A percentile compares a stretch with the other conserved stretches of the same genome.
These are phyloP conservation scores for Berkeleyomyces rouxiae DNA, from an alignment of 2,329 filamentous ascomycete species.

Conservation along the genomic window DNA sequence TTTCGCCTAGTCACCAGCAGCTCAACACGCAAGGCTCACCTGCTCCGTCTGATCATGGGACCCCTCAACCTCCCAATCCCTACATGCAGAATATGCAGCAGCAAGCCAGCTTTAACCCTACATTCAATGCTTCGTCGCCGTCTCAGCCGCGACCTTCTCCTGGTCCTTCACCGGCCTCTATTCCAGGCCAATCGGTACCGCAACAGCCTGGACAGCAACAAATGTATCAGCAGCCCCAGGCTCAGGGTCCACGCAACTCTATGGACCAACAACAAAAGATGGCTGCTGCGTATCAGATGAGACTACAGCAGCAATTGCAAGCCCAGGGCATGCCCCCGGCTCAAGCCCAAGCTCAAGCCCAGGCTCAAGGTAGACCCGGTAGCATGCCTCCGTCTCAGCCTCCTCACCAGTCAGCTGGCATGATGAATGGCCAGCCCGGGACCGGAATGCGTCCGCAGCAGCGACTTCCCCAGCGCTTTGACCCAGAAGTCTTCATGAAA, in stretches of 20 bases:
- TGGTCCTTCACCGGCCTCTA: conserved; percentile 34
- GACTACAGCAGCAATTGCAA: conserved; percentile 55
- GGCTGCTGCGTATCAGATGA: conserved; percentile 58
- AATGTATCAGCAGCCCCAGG: conserved; percentile 16
- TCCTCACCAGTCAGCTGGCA: conserved; percentile 4
- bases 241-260: conserved; percentile 5
- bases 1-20: conserved; percentile 60
- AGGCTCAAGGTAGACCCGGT: conserved; percentile 15
- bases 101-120: conserved; percentile 34
- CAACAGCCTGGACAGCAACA: conserved; percentile 30
- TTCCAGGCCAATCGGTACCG: conserved; percentile 34
- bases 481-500: conserved; percentile 57
- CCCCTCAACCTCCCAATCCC: conserved; percentile 50
- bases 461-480: conserved; percentile 27
- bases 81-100: conserved; percentile 47
- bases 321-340: conserved; percentile 20
- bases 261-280: conserved; percentile 61
- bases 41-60: conserved; percentile 58
- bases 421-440: conserved; percentile 14
- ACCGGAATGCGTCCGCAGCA: conserved; percentile 35
- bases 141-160: conserved; percentile 40
- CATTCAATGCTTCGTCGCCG: conserved; percentile 36
- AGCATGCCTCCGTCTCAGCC: conserved; percentile 1
- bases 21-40: conserved; percentile 59
- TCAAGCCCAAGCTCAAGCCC: conserved; percentile 8